Conservation (phyloP, 225 moss, liverwort and hornwort genomes). For the Marchantia polymorpha region DNA sequence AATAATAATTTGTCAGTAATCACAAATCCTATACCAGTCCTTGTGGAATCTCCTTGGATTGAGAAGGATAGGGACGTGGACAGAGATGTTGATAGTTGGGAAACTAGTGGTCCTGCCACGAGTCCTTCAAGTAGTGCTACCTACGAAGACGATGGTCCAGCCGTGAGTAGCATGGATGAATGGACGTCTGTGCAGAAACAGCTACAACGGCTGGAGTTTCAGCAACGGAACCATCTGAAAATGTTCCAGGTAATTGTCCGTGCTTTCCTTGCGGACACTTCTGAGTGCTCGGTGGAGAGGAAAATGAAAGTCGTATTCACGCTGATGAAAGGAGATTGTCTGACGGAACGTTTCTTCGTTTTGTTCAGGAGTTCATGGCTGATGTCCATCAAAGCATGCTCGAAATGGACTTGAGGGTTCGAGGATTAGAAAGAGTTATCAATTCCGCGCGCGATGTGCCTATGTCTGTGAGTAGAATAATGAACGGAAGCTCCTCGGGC, state of each 20-base stretch:
- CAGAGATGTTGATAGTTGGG: slow-evolving; percentile 45
- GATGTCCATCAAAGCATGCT: slow-evolving; percentile 72
- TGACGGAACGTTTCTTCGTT: neutral
- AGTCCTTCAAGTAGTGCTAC: slow-evolving; percentile 49
- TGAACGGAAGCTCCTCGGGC: slow-evolving; percentile 36
- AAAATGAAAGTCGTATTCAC: neutral
- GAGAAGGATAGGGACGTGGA: slow-evolving; percentile 28
- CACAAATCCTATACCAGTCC: slow-evolving; percentile 39
- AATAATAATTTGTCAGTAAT: slow-evolving; percentile 32
- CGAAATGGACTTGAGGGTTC: slow-evolving; percentile 65
- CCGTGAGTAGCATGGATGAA: slow-evolving; percentile 42
- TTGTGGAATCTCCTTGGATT: slow-evolving; percentile 48
- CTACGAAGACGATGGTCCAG: slow-evolving; percentile 48
- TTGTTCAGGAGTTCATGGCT: slow-evolving; percentile 67
- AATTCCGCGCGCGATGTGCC: slow-evolving; percentile 52
- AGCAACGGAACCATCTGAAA: slow-evolving; percentile 52
- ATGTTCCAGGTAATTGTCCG: slow-evolving; percentile 48
- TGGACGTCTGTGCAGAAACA: slow-evolving; percentile 52
- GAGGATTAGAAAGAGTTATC: slow-evolving; percentile 55
- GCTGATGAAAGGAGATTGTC: neutral
- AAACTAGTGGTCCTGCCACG: slow-evolving; percentile 35
- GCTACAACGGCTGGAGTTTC: slow-evolving; percentile 52
- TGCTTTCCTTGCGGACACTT: neutral
- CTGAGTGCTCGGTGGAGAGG: no score
- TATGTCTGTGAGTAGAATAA: slow-evolving; percentile 44